These are phyloP conservation scores for Boletus smithii DNA, from an alignment of 1,284 basidiomycete genomes.

Conservation along the genomic window DNA sequence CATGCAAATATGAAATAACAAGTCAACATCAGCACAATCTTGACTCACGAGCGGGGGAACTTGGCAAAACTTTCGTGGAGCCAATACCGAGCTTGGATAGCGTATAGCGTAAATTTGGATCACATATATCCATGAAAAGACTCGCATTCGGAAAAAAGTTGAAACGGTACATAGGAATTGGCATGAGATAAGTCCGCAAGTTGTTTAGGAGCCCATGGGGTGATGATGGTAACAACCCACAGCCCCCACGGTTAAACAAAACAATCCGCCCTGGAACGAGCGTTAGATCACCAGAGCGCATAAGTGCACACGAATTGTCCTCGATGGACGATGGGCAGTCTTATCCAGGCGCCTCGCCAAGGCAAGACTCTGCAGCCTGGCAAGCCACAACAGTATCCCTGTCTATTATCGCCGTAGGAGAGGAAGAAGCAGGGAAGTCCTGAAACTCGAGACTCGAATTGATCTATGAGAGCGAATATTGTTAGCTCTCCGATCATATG, in stretches of 20 bases:
- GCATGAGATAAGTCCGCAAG: slow-evolving; percentile 30
- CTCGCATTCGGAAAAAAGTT: slow-evolving; percentile 10
- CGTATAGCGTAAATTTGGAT: slow-evolving; percentile 7
- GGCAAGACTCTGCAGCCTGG: slow-evolving; percentile 25
- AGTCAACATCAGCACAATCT: slow-evolving; percentile 8
- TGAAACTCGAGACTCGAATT: slow-evolving; percentile 15
- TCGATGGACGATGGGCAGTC: slow-evolving; percentile 22
- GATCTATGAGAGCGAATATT: slow-evolving; percentile 9
- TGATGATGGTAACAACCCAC: slow-evolving; percentile 17
- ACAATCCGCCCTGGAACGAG: slow-evolving; percentile 18
- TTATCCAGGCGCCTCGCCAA: slow-evolving; percentile 19
- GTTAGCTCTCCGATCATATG: neutral
- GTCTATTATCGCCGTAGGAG: slow-evolving; percentile 21
- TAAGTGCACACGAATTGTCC: slow-evolving; percentile 29
- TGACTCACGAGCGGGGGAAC: slow-evolving; percentile 18
- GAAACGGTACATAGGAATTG: slow-evolving; percentile 28
- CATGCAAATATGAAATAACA: slow-evolving; percentile 5
- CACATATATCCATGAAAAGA: slow-evolving; percentile 13
- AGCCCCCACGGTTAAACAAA: slow-evolving; percentile 20
- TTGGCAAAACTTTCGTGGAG: neutral
- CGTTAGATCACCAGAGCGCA: slow-evolving; percentile 20
- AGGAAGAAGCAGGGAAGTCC: slow-evolving; percentile 21
- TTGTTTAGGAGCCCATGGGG: slow-evolving; percentile 12
- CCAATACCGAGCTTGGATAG: neutral
- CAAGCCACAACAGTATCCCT: slow-evolving; percentile 22